Base-by-base conservation (phyloP, 73 alveolate species). In the Durusdinium trenchii region DNA sequence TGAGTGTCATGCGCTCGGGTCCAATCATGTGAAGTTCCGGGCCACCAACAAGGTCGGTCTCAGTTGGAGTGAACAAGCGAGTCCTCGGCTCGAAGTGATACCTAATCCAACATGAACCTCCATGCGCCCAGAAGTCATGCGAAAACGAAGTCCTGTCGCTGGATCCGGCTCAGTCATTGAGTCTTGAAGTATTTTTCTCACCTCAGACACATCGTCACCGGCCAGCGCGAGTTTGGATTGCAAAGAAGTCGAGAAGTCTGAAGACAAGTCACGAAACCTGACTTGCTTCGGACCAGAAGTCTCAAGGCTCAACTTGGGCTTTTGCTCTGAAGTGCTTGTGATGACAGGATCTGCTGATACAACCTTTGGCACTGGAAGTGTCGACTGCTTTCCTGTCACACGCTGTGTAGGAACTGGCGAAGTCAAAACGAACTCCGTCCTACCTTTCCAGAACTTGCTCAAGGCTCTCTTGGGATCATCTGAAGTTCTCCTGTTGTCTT, bases 41-140 rank as follows among this genome's bases (percentile, higher is more conserved):
- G 28, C 64, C 91, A 42, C 76, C 94, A 30, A 43, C 35, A 32
- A 83, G 52, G 60, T 83, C 94, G 14, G 36, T 14, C 36, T 48
- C 78, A 3, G 94, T 50, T 9, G 94, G 94, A 50, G 61, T 54
- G 76, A 83, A 83, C 94, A 83, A 32, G 76, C 40, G 38, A 28
- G 76, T 32, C 0, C 94, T 48, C 1, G 94, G 94, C 7, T 32
- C 94, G 76, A 35, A 51, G 76, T 83, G 94, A n/a, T 26, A 83
- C 52, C 94, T 35, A 10, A 52, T 83, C 78, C 78, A 83, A 32
- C 30, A 10, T 35, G 42, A 51, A 51, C 73, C 51, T 5, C 48
- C 61, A 36, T 51, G 16, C 36, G 61, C 35, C 78, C 76, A 83
- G 76, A 84, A 84, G 78, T 84, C 94, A 82, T 82, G 73, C 71